Conservation (phyloP, 495 filamentous ascomycete species). For the Xylaria curta region DNA sequence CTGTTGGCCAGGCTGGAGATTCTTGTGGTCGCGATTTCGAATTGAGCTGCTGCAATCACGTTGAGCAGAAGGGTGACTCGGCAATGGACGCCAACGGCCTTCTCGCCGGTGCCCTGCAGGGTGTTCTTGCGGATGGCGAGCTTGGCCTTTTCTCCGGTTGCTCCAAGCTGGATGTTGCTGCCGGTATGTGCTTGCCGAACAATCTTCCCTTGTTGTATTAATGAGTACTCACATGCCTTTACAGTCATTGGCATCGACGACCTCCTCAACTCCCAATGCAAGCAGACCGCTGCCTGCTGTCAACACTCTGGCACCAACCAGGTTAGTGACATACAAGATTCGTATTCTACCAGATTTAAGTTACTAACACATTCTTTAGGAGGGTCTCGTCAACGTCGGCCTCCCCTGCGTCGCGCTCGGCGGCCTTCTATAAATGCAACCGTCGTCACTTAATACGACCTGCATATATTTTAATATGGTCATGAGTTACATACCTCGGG, state of each 20-base stretch:
- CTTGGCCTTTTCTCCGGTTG: constrained; percentile 39
- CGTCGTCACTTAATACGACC: constrained; percentile 20
- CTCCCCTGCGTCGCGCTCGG: constrained; percentile 60
- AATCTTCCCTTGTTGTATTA: no score
- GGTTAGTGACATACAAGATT: constrained; percentile 33
- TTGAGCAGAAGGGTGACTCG: constrained; percentile 58
- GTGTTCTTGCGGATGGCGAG: constrained; percentile 31
- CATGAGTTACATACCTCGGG: constrained; percentile 33
- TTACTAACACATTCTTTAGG: constrained; percentile 36
- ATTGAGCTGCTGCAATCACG: constrained; percentile 50
- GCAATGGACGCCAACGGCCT: constrained; percentile 31
- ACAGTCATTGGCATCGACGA: constrained; percentile 49
- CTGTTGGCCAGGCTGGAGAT: constrained; percentile 54
- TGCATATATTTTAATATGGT: constrained; percentile 30
- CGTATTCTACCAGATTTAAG: not conserved
- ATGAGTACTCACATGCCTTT: constrained; percentile 6
- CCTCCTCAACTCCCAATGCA: constrained; percentile 57
- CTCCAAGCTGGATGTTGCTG: constrained; percentile 41
- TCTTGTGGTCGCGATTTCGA: constrained; percentile 55
- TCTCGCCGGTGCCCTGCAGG: constrained; percentile 36
- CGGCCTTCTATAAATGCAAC: constrained; percentile 54
- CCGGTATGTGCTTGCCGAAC: constrained; percentile 29
- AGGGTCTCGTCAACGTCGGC: constrained; percentile 51
- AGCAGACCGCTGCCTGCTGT: constrained; percentile 62
- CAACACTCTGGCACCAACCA: constrained; percentile 50